Evolutionary conservation across 148 eudicot species (phyloP), one percentile per base, ranked within the genome.

Genomic region (Cornus kousa): DNA sequence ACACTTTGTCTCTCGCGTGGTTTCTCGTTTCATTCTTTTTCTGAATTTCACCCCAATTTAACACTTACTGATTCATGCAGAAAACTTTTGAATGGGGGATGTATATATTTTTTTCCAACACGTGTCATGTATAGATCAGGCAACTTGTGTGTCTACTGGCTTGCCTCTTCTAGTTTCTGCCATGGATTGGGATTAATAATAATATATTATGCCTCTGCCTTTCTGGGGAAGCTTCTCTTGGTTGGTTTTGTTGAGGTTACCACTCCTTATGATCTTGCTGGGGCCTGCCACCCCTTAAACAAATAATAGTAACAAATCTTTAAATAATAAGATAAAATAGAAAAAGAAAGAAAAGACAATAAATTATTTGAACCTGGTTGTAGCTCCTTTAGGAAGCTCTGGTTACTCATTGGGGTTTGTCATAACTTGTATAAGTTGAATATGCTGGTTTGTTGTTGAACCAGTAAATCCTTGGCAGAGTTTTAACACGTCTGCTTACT

Each of bases 331-430:
- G 59, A 16, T 4, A 16, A 53, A 53, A 53, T 53, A 53, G 14
- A 53, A 53, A 53, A 53, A 11, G 19, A 53, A 53, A 11, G 14
- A 53, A 14, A 53, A 4, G 19, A 53, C 0, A 53, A 53, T 53
- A 12, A 53, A 43, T 35, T 48, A 48, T 53, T 3, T 12, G 1
- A 53, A 53, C 59, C 17, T 53, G 59, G 59, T 53, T 53, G 59
- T 53, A 53, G 59, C 17, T 11, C 59, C 3, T 53, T 53, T 1
- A 53, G 59, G 4, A 53, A 53, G 59, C 59, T 16, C 59, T 53
- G 59, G 17, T 53, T 16, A 14, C 57, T 75, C 37, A 11, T 74
- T 64, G 78, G 37, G 66, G 35, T 62, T 75, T n/a, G 32, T 40
- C 59, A 39, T 39, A 2, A 2, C 50, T 28, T 11, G 65, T 35